Evolutionary conservation across 345 rosid species (phyloP), one percentile per base, ranked within the genome.

Genomic region (Erodium maritimum): DNA sequence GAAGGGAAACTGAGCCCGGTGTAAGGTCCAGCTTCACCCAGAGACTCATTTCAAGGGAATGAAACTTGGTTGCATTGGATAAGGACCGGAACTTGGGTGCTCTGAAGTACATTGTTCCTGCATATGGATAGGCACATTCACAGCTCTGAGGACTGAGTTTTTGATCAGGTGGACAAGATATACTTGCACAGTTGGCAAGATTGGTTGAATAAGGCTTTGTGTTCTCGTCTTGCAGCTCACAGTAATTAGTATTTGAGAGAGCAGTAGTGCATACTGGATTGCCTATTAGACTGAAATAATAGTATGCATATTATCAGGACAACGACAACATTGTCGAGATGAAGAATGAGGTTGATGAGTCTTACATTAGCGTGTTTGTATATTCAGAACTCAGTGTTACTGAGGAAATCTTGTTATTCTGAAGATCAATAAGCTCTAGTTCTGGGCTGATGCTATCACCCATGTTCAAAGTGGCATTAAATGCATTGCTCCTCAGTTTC

Each of bases 131-230:
- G 18, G 86, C 84, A 33, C 99, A 93, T 70, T 79, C 87, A 58
- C 99, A 89, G 63, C 90, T 89, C 66, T 87, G 96, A 73, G 99
- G 99, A 68, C 89, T 93, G 4, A 85, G 70, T 78, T 76, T 89
- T 75, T 82, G 89, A 64, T 87, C 87, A 14, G 21, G 34, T 16
- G 82, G 82, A 60, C 94, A 89, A 19, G 70, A 54, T 72, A 75
- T 79, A 21, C 74, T 73, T 66, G 82, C 86, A 59, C 99, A 93
- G 61, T 82, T 79, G 13, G 90, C 82, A 54, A 85, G 61, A 73
- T 79, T 83, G 50, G 96, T 93, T 25, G 91, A 79, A 68, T 93
- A 93, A 34, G 86, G 77, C 22, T 80, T 80, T 59, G 75, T 52
- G 9, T 57, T 52, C 57, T 62, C 75, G 59, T 86, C 80, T 71